Base-by-base conservation (phyloP, 345 rosid species). In the Hypericum androsaemum region DNA sequence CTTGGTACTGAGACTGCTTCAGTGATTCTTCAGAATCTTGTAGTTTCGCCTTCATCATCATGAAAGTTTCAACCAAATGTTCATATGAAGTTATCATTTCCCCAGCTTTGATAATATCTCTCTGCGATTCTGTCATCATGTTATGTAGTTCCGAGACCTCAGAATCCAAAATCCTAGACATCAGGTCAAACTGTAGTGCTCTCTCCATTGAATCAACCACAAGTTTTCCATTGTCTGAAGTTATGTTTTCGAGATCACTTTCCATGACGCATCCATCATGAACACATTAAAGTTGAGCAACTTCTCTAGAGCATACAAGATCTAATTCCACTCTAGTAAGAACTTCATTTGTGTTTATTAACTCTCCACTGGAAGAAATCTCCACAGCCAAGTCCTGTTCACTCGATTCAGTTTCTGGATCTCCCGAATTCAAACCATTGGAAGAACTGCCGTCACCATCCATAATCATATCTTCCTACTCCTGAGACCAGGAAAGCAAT, bases 201-300 rank as follows among this genome's bases (percentile, higher is more conserved):
- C 66, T 80, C 66, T 75, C 84, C 41, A 66, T 64, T 10, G 67
- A 71, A 58, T 69, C 74, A 28, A 36, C 62, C 45, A 59, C 38
- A 16, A 52, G 42, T 46, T 63, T 53, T 41, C 56, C 68, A 58
- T 68, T 58, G 10, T 50, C 67, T 17, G 70, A 55, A 50, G 75
- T 70, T 62, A 72, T 67, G 8, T 77, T 67, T 58, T 88, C 96
- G 41, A 92, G 72, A 39, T 88, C 94, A 54, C 58, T 60, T 69
- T 88, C 98, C 72, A 77, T 83, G 11, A 75, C 53, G 81, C 76
- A 54, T 71, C 78, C 98, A 88, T 83, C 69, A 70, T 77, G 50
- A 92, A 85, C 65, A 85, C 56, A 56, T 64, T 76, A 12, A 92
- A 64, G 71, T 92, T 88, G 52, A 74, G 75, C 43, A 85, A 65